Conservation (phyloP, 1,139 yeast species). For the Nakaseomyces bracarensis region DNA sequence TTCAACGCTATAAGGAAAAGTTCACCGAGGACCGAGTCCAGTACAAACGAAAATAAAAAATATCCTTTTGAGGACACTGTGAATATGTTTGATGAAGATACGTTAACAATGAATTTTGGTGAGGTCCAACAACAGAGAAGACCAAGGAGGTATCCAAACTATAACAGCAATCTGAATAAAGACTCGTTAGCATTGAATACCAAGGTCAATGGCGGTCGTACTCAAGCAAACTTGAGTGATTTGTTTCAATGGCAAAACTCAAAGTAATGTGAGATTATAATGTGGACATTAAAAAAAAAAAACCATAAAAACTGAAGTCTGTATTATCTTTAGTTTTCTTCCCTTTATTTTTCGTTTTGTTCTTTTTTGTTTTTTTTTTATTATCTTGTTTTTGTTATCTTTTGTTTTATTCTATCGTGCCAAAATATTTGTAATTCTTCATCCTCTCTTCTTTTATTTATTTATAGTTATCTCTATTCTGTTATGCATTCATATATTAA, state of each 20-base stretch:
- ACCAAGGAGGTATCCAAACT: conserved; percentile 5
- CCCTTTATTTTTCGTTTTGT: too few relatives aligned
- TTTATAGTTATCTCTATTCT: too few relatives aligned
- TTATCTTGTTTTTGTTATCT: too few relatives aligned
- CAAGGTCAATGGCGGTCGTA: conserved; percentile 3
- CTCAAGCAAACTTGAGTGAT: conserved; percentile 16
- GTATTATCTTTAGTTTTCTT: too few relatives aligned
- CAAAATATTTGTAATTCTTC: too few relatives aligned
- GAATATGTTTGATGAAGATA: conserved; percentile 1
- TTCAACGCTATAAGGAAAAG: not conserved
- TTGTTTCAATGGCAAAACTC: conserved; percentile 27
- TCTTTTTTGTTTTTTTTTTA: too few relatives aligned
- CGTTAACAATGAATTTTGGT: not conserved
- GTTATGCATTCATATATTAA: too few relatives aligned
- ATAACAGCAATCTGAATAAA: not conserved
- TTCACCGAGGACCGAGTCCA: not conserved
- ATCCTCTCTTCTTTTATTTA: too few relatives aligned
- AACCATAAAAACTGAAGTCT: too few relatives aligned
- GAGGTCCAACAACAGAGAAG: conserved; percentile 1
- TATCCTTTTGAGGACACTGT: conserved; percentile 4
- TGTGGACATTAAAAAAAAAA: too few relatives aligned
- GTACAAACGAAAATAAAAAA: not conserved
- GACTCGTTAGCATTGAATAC: conserved; percentile 3
- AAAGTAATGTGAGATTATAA: conserved; percentile 8
- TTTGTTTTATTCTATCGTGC: too few relatives aligned